phyloP scores from a whole-genome alignment of 768 basidiomycete species.

The Xerocomus brunneocitrinus region DNA sequence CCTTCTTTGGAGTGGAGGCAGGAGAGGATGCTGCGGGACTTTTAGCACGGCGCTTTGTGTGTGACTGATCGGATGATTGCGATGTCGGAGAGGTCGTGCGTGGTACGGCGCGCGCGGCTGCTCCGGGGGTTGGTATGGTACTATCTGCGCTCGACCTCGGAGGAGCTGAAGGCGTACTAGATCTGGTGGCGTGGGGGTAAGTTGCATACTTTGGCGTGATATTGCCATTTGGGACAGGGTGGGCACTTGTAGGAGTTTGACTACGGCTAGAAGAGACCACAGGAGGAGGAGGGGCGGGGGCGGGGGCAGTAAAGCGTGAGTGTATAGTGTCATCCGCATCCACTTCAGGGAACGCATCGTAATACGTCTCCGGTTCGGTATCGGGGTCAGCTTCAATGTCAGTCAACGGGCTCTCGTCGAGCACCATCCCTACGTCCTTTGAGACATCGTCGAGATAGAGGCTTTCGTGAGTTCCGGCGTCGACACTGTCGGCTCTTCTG shows the following conservation, averaged over 20 bases:
- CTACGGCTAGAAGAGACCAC: slow-evolving; percentile 33
- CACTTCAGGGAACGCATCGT: slow-evolving; percentile 30
- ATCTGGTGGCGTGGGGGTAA: slow-evolving; percentile 33
- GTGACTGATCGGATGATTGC: slow-evolving; percentile 27
- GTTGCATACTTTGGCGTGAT: slow-evolving; percentile 41
- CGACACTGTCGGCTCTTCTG: slow-evolving; percentile 65
- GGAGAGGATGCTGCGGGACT: slow-evolving; percentile 42
- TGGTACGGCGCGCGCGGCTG: slow-evolving; percentile 17
- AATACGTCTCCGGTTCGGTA: slow-evolving; percentile 38
- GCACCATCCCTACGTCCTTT: slow-evolving; percentile 46
- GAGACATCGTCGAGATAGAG: slow-evolving; percentile 64
- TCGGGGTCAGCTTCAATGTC: slow-evolving; percentile 62
- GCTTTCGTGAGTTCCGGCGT: slow-evolving; percentile 54
- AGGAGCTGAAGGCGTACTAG: slow-evolving; percentile 39
- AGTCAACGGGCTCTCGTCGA: slow-evolving; percentile 73
- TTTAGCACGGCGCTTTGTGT: slow-evolving; percentile 43
- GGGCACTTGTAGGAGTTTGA: slow-evolving; percentile 39
- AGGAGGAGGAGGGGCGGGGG: slow-evolving; percentile 16
- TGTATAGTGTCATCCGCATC: slow-evolving; percentile 19
- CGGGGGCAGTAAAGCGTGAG: slow-evolving; percentile 16
- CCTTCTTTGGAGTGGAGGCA: slow-evolving; percentile 37
- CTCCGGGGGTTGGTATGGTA: slow-evolving; percentile 31
- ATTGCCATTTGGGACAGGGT: slow-evolving; percentile 32
- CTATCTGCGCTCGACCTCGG: slow-evolving; percentile 39
- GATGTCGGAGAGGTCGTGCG: slow-evolving; percentile 30